Evolutionary conservation across 805 yeast genomes (phyloP).

Genomic region (Diddensiella transvaalensis): DNA sequence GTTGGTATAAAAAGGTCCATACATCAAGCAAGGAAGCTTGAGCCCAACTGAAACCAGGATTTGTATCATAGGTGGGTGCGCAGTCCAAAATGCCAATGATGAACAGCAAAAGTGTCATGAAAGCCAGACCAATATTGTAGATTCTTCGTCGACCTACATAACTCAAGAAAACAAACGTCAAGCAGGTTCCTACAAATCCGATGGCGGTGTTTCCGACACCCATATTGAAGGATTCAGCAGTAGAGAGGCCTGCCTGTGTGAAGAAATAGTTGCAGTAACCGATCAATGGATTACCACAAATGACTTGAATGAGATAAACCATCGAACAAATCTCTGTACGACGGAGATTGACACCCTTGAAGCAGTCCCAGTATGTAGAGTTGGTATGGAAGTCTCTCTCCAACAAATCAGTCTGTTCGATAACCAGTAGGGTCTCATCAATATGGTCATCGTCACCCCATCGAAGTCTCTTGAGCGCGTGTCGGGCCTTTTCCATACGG

Average conservation of each 20-base stretch:
- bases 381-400: conserved; percentile 34
- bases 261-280: conserved; percentile 47
- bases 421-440: conserved; percentile 42
- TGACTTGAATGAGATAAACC: conserved; percentile 21
- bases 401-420: conserved; percentile 43
- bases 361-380: conserved; percentile 39
- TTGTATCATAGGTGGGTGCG: conserved; percentile 10
- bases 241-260: conserved; percentile 38
- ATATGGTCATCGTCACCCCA: conserved; percentile 43
- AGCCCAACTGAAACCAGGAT: conserved; percentile 27
- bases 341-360: conserved; percentile 45
- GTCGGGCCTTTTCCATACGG: conserved; percentile 41
- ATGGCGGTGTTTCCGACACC: conserved; percentile 43
- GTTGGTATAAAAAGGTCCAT: conserved; percentile 45
- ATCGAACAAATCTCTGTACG: conserved; percentile 50
- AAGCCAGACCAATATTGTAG: conserved; percentile 34
- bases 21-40: conserved; percentile 45
- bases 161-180: conserved; percentile 18
- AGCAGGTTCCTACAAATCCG: conserved; percentile 43
- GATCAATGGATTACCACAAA: conserved; percentile 23
- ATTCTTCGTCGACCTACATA: conserved; percentile 25
- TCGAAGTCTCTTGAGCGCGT: conserved; percentile 39
- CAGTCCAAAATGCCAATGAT: conserved; percentile 37
- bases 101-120: conserved; percentile 38
- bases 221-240: conserved; percentile 38